Conservation (phyloP, 208 protist genomes). For the Naegleria gruberi region DNA sequence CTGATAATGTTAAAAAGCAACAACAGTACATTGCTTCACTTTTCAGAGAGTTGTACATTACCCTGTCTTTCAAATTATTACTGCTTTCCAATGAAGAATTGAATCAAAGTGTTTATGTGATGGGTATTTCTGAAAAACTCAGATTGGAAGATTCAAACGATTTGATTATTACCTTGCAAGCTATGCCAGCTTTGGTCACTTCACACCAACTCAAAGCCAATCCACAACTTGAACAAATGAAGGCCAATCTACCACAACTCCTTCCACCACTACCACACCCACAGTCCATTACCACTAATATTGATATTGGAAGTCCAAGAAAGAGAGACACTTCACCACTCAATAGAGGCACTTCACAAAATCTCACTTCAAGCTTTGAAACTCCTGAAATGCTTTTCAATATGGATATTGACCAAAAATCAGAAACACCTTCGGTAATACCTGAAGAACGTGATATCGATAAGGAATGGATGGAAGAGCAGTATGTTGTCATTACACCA, state of each 20-base stretch:
- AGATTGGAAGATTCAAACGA: background rate
- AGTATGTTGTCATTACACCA: conserved; percentile 55
- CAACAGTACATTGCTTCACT: background rate
- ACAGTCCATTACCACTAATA: background rate
- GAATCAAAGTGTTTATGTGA: background rate
- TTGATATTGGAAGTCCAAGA: background rate
- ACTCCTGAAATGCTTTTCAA: background rate
- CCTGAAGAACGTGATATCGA: background rate
- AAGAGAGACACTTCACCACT: background rate
- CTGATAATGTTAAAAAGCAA: background rate
- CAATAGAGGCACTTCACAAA: background rate
- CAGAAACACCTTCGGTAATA: background rate
- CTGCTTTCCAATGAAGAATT: background rate
- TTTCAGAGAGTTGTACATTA: background rate
- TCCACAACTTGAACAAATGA: background rate
- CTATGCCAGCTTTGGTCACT: background rate
- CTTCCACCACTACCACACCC: background rate
- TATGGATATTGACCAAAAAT: background rate
- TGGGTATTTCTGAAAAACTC: background rate
- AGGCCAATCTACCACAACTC: background rate
- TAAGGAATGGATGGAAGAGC: background rate
- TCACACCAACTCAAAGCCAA: background rate
- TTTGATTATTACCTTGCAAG: background rate
- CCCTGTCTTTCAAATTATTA: background rate
- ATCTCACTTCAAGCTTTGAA: no score